Evolutionary conservation across 139 green algal species (phyloP).

Genomic region (Auxenochlorella pyrenoidosa): DNA sequence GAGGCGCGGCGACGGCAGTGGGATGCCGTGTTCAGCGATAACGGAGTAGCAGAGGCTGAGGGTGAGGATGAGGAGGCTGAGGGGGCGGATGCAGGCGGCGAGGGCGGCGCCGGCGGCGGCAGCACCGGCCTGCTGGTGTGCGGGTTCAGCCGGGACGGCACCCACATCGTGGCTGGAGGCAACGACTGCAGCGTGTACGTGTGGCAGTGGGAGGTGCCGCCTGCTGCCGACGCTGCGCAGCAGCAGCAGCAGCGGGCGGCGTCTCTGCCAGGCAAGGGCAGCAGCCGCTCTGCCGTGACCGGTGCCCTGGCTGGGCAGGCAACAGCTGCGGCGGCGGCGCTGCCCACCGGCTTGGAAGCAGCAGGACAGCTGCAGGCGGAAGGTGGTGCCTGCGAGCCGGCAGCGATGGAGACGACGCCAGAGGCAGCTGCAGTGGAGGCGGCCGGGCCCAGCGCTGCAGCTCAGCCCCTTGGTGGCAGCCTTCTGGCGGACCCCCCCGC

Average conservation of each 20-base stretch:
- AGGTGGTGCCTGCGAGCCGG: neutral
- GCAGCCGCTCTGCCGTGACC: neutral
- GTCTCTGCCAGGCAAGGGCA: neutral
- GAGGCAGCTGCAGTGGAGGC: neutral
- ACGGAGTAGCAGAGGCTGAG: neutral
- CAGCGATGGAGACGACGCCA: neutral
- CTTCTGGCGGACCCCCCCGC: neutral
- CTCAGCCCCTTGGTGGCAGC: neutral
- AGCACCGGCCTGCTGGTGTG: conserved; percentile 68
- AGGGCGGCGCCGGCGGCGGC: conserved; percentile 3
- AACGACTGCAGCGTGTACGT: conserved; percentile 71
- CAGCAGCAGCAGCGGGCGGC: neutral
- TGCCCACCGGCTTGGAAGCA: neutral
- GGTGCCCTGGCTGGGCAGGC: no score
- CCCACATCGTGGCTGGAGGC: conserved; percentile 71
- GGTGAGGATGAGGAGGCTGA: neutral
- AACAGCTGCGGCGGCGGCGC: no score
- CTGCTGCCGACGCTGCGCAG: neutral
- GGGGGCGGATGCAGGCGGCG: neutral
- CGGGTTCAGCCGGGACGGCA: conserved; percentile 67
- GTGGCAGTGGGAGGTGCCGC: conserved; percentile 67
- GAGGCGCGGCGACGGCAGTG: neutral
- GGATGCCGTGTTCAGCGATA: no score
- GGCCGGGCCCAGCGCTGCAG: neutral
- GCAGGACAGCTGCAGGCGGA: neutral